Base-by-base conservation (phyloP, 495 filamentous ascomycete species). In the Neurospora sp. region DNA sequence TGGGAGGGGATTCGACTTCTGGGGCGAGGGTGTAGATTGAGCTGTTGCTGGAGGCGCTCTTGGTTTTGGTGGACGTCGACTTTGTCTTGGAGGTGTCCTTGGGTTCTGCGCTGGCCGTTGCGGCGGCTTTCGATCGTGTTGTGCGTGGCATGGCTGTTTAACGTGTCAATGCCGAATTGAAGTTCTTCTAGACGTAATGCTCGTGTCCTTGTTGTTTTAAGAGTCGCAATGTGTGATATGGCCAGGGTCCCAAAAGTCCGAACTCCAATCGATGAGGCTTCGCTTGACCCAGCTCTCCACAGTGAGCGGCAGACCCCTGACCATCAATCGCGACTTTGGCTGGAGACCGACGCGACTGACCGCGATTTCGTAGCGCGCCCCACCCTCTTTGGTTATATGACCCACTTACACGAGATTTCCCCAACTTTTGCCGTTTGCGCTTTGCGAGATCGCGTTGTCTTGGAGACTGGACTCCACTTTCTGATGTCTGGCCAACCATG, bases 1-100 rank as follows among this genome's bases (percentile, higher is more conserved):
- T 91, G 31, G 89, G 90, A 8, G 87, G 84, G 68, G 81, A 85
- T 39, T 76, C 38, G 7, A 80, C 78, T 69, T 82, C 79, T 16
- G 78, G 39, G 7, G 81, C 70, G 40, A 85, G 76, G 38, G 77
- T 77, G 74, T 83, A 84, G 74, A 71, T 77, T 1, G 82, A 80
- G 37, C 75, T 59, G 10, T 75, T 76, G 5, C 65, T 72, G 42
- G 75, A 72, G 27, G 72, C 53, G 16, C 76, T 74, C 16, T 78
- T 70, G n/a, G 75, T 70, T 72, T 78, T 81, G 8, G 79, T 12
- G n/a, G 45, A 31, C 27, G 27, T 31, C 27, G 27, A 31, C 27
- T 31, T 31, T 31, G 27, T 31, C 27, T 31, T 31, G 3, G 27
- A 31, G 3, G 27, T 31, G 27, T 3, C 75, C 14, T 76, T 77